Evolutionary conservation across 2,329 filamentous ascomycete genomes (phyloP).

Genomic region (Stromatinia cepivora): DNA sequence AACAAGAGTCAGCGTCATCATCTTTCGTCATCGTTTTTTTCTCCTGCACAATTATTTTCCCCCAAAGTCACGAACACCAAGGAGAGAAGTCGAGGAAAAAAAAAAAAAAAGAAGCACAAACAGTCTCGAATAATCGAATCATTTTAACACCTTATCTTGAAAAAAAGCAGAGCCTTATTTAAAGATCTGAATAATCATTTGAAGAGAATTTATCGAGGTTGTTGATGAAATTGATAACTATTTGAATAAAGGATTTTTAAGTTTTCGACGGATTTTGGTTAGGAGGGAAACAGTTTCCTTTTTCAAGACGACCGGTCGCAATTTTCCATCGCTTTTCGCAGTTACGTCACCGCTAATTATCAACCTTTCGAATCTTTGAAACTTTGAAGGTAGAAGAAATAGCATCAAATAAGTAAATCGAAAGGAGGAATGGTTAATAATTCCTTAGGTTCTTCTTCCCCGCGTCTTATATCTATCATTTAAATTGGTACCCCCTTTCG

Average conservation of each 20-base stretch:
- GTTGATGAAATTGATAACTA: not conserved
- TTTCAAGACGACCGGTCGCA: not conserved
- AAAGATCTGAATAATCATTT: not conserved
- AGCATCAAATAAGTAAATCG: too few species aligned
- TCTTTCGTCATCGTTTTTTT: constrained; percentile 14
- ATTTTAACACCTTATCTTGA: not conserved
- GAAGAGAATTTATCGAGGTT: not conserved
- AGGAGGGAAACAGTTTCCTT: not conserved
- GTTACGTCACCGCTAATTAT: constrained; percentile 6
- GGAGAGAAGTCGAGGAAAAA: not conserved
- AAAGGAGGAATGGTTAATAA: too few species aligned
- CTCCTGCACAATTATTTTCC: not conserved
- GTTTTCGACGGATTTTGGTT: not conserved
- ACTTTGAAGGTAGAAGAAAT: not conserved
- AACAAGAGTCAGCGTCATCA: constrained; percentile 2
- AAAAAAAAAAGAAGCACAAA: not conserved
- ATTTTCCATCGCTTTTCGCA: not conserved
- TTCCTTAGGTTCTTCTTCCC: too few species aligned
- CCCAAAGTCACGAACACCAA: not conserved
- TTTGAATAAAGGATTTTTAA: not conserved
- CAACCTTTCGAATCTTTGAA: not conserved
- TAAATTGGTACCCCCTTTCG: too few species aligned
- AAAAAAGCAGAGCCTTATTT: not conserved
- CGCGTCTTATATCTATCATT: too few species aligned
- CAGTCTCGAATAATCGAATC: not conserved